Evolutionary conservation across 176 grass and related monocot species (phyloP), one percentile per base, ranked within the genome.

Genomic region (Paspalum notatum): DNA sequence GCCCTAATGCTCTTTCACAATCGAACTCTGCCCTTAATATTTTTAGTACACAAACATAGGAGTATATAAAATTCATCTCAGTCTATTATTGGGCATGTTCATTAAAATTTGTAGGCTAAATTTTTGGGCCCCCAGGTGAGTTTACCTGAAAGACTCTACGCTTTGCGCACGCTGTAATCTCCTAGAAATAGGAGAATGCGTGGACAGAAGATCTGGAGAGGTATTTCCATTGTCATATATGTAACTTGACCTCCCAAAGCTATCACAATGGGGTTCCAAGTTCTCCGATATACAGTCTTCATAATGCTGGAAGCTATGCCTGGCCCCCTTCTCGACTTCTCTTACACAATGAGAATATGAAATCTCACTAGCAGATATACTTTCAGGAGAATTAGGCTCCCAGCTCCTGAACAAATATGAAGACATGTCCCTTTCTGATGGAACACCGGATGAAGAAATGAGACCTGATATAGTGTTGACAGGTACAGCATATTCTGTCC

Each of bases 351-450:
- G 74, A 81, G 84, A 87, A 84, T 97, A 89, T 88, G 92, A 95
- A 79, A 87, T 81, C 79, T 95, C 92, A 91, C 88, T 95, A 56
- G 79, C 78, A 39, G 77, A 91, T 78, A 87, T 77, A 85, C 95
- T 98, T 78, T 93, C 90, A 62, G 96, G 92, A 86, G 90, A 94
- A 64, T 85, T 87, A 50, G 96, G 82, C 39, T 93, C 96, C 49
- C 78, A 83, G 74, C 49, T 80, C 82, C 89, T 98, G 71, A 82
- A 81, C 32, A 91, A 69, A 87, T 83, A 95, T 25, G 88, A 79
- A 72, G 90, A n/a, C 46, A 50, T 63, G 14, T 91, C 96, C 75
- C 82, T 76, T 61, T 90, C 88, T 53, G 89, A 72, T 76, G 84
- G 20, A 91, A 83, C 75, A 66, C 83, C 72, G 15, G 92, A 74